These are phyloP conservation scores for Plantago lanceolata DNA, from an alignment of 305 asterid species.

Conservation along the genomic window DNA sequence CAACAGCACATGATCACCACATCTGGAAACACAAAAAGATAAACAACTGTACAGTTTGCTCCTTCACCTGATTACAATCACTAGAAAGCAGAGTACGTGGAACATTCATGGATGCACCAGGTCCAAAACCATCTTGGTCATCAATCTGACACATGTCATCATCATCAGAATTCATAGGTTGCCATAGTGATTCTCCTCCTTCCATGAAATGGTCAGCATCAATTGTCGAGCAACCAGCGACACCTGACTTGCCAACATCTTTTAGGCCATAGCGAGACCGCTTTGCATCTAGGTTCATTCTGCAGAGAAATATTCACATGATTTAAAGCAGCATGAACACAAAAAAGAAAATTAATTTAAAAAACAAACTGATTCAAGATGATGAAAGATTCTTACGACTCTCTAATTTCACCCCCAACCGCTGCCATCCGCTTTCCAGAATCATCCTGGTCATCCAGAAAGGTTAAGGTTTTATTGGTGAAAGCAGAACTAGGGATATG, in stretches of 20 bases:
- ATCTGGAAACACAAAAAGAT: slow-evolving; percentile 9
- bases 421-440: slow-evolving; percentile 45
- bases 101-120: slow-evolving; percentile 54
- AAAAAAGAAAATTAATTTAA: background rate
- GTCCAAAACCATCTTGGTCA: slow-evolving; percentile 55
- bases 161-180: slow-evolving; percentile 62
- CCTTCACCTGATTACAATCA: slow-evolving; percentile 66
- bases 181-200: slow-evolving; percentile 52
- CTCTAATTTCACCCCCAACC: slow-evolving; percentile 46
- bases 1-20: slow-evolving; percentile 9
- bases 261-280: slow-evolving; percentile 62
- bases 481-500: slow-evolving; percentile 12
- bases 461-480: slow-evolving; percentile 19
- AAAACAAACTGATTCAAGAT: slow-evolving; percentile 11
- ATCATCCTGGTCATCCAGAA: slow-evolving; percentile 39
- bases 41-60: background rate
- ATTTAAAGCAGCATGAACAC: background rate
- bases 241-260: slow-evolving; percentile 42
- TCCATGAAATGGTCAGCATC: slow-evolving; percentile 48
- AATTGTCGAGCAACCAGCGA: slow-evolving; percentile 49
- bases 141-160: slow-evolving; percentile 90
- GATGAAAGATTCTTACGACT: slow-evolving; percentile 51
- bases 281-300: slow-evolving; percentile 55
- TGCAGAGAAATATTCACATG: slow-evolving; percentile 36
- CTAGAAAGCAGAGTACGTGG: slow-evolving; percentile 40